Conservation (phyloP, 2,329 filamentous ascomycete genomes). For the Penicillium sp. region DNA sequence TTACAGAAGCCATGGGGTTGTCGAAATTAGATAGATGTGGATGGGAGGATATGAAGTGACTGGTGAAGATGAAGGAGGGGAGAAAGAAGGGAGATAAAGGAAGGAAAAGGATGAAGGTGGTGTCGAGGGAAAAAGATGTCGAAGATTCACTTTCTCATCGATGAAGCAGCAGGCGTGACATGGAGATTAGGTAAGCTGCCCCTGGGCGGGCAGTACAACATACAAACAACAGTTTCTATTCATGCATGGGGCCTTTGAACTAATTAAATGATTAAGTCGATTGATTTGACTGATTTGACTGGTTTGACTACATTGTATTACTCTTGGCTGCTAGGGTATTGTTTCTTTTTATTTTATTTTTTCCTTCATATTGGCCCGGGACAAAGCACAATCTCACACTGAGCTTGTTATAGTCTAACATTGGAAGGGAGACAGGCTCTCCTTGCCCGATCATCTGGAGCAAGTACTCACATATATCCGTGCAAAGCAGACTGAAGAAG, state of each 20-base stretch:
- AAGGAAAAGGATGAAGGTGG: constrained; percentile 1
- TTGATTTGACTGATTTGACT: too few species aligned
- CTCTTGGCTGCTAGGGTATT: neutral
- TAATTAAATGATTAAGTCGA: neutral
- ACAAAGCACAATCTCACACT: neutral
- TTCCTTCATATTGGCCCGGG: too few species aligned
- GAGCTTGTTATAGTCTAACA: neutral
- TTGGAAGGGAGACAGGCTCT: neutral
- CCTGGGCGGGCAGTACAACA: constrained; percentile 2
- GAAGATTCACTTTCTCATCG: constrained; percentile 19
- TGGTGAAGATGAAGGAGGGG: constrained; percentile 4
- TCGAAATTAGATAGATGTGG: neutral
- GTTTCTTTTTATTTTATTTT: neutral
- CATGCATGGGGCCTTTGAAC: neutral
- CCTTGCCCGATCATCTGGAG: neutral
- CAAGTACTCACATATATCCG: neutral
- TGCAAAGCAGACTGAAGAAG: neutral
- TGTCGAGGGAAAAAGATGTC: constrained; percentile 17
- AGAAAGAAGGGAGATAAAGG: constrained; percentile 11
- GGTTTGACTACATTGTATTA: neutral
- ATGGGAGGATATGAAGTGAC: neutral
- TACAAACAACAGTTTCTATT: neutral
- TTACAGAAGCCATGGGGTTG: constrained; percentile 47
- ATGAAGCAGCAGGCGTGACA: constrained; percentile 22
- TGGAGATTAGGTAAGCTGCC: constrained; percentile 21